These are phyloP conservation scores for Sporothrix brasiliensis DNA, from an alignment of 2,329 filamentous ascomycete species.

Conservation along the genomic window DNA sequence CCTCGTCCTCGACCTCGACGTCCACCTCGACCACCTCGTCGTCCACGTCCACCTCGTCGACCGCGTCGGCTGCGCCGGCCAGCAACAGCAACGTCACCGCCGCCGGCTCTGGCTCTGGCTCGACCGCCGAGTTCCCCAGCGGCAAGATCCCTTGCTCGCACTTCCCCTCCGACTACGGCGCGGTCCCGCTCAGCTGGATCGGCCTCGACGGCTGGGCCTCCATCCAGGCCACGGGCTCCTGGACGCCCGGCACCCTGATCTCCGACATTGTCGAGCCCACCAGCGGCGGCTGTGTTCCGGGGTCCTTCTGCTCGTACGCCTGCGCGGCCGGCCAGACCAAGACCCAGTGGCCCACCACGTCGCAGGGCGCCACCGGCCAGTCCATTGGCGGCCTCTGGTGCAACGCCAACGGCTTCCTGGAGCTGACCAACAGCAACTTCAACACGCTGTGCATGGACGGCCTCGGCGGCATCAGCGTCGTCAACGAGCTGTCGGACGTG, in stretches of 20 bases:
- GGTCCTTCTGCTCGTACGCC: slow-evolving; percentile 85
- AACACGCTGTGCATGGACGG: slow-evolving; percentile 76
- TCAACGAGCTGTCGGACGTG: slow-evolving; percentile 70
- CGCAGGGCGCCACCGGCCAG: slow-evolving; percentile 78
- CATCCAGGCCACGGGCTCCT: slow-evolving; percentile 65
- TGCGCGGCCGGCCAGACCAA: slow-evolving; percentile 93
- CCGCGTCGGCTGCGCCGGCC: slow-evolving; percentile 38
- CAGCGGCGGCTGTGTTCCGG: slow-evolving; percentile 62
- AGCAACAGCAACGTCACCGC: neutral
- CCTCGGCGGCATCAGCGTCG: slow-evolving; percentile 68
- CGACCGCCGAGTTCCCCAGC: slow-evolving; percentile 73
- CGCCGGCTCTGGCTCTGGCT: slow-evolving; percentile 58
- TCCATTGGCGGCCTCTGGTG: slow-evolving; percentile 89
- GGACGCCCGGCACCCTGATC: slow-evolving; percentile 58
- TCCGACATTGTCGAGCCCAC: slow-evolving; percentile 66
- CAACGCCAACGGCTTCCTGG: slow-evolving; percentile 70
- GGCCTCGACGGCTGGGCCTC: slow-evolving; percentile 76
- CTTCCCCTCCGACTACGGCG: slow-evolving; percentile 83
- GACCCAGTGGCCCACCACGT: slow-evolving; percentile 75
- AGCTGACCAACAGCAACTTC: slow-evolving; percentile 70
- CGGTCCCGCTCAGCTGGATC: slow-evolving; percentile 69
- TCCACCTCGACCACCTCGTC: slow-evolving; percentile 20
- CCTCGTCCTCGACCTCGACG: slow-evolving; percentile 13
- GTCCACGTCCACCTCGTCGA: neutral
- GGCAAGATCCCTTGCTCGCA: slow-evolving; percentile 68